Base-by-base conservation (phyloP, 2,329 filamentous ascomycete species). In the Colletotrichum orbiculare region DNA sequence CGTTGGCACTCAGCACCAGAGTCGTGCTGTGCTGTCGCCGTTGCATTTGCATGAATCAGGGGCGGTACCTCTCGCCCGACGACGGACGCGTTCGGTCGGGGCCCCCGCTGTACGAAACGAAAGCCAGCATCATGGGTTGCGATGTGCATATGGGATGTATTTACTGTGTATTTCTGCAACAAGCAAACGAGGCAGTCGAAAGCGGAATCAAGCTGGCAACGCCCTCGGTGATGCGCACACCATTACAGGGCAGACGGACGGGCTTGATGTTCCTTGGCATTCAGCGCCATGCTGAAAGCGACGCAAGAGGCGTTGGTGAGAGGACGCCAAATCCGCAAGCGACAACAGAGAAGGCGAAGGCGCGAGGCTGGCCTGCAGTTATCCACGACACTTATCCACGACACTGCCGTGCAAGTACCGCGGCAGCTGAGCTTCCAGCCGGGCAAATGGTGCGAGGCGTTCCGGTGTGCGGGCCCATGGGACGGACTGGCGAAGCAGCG, bases 11-110 rank as follows among this genome's bases (percentile, higher is more conserved):
- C 33, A 17, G 58, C 45, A 38, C 33, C 50, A 15, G 43, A 64
- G 56, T 61, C 45, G 46, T 56, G 58, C 25, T 48, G 43, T 33
- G 37, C 25, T 38, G 50, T 35, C 41, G 39, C 25, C 58, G 58
- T 65, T 48, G 50, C 46, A 62, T 17, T 56, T 46, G 58, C 62
- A 65, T 65, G 62, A 65, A 65, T 65, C 58, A 65, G 62, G 52
- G 58, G 45, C 15, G 39, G 39, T 43, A 55, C 54, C 42, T 38
- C 45, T 54, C 43, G 25, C 43, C 41, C 48, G 42, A 41, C 34
- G 41, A 39, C 56, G 45, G 45, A 61, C 57, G 45, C 39, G 52
- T 62, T 65, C 46, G 46, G 52, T 50, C 35, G 62, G 58, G 58
- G 52, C n/a, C 15, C 39, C 46, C 41, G 50, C 52, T 53, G 41